Percentiles rank a stretch among this genome's conserved stretches.
Evolutionary conservation across 257 asterid species (phyloP).

Genomic region (Henckelia pumila): DNA sequence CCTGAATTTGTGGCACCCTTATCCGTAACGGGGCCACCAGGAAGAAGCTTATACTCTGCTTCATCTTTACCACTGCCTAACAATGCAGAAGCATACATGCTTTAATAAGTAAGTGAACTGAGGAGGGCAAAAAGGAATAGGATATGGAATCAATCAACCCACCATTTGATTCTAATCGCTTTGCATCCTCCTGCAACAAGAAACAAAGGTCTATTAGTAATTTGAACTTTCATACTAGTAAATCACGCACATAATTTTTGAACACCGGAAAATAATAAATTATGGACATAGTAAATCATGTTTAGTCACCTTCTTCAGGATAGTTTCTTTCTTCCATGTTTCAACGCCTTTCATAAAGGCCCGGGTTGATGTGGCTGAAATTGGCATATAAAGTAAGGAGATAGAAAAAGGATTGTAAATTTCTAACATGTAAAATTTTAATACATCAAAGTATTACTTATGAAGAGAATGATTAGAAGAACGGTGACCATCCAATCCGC

Average conservation of each 20-base stretch:
- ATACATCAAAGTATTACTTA: slow-evolving; percentile 45
- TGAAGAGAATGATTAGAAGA: slow-evolving; percentile 80
- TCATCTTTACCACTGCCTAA: slow-evolving; percentile 54
- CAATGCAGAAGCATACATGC: slow-evolving; percentile 5
- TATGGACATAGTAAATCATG: not conserved
- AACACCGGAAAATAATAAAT: not conserved
- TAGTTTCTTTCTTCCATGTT: slow-evolving; percentile 91
- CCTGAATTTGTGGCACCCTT: slow-evolving; percentile 38
- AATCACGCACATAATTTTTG: not conserved
- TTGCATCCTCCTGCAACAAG: slow-evolving; percentile 68
- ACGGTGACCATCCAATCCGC: slow-evolving; percentile 99
- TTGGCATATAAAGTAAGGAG: slow-evolving; percentile 25
- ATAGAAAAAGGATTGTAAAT: slow-evolving; percentile 2
- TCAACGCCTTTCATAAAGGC: slow-evolving; percentile 89
- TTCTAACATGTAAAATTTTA: slow-evolving; percentile 8
- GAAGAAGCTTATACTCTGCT: slow-evolving; percentile 75
- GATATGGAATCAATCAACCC: slow-evolving; percentile 26
- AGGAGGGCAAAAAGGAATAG: slow-evolving; percentile 9
- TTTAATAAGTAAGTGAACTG: slow-evolving; percentile 17
- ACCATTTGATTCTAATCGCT: slow-evolving; percentile 48
- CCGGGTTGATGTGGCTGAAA: slow-evolving; percentile 78
- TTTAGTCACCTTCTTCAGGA: slow-evolving; percentile 60
- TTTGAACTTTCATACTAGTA: not conserved
- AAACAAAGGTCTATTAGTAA: slow-evolving; percentile 19
- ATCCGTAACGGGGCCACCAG: slow-evolving; percentile 50